Evolutionary conservation across 2,329 filamentous ascomycete species (phyloP), one percentile per base, ranked within the genome.

Genomic region (Aspergillus viridinutans): DNA sequence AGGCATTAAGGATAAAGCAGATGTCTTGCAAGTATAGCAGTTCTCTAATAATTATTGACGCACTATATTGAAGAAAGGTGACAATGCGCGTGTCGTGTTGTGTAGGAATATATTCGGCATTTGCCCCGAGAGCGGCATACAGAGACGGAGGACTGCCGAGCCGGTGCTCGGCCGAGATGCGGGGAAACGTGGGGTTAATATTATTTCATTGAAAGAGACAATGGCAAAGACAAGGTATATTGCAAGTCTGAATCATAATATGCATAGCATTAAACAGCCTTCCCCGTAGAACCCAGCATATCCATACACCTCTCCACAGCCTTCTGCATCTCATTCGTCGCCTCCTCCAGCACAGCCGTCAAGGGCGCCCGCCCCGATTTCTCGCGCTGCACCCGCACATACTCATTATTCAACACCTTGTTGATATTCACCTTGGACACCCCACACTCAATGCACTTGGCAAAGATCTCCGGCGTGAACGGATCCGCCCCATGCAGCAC

Each of bases 381-480:
- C 64, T 80, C 76, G 49, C 69, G 58, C 77, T 78, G 76, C 60
- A 82, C 69, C 56, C 70, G 66, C 58, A 79, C 69, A 71, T 81
- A 79, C 69, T 79, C 70, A 66, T 78, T 72, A 70, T 81, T 83
- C 65, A 85, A 75, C 26, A 83, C 78, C 70, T 84, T 83, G 64
- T 85, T 85, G 49, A 85, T 80, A 69, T 85, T 85, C 43, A 84
- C 73, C 67, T 84, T 81, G 20, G 79, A 78, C 38, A 85, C 79
- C 5, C 83, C 83, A 52, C 76, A 76, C 56, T 76, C 75, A 58
- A 85, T 82, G 55, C 82, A 84, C 64, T 79, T 78, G 45, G 74
- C 70, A 61, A 84, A 80, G 49, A 84, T 79, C 62, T 83, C 80
- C 65, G 78, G 74, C 2, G 79, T 76, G 61, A 84, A 85, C 4